Base-by-base conservation (phyloP, 805 yeast genomes). In the Saturnispora serradocipensis region DNA sequence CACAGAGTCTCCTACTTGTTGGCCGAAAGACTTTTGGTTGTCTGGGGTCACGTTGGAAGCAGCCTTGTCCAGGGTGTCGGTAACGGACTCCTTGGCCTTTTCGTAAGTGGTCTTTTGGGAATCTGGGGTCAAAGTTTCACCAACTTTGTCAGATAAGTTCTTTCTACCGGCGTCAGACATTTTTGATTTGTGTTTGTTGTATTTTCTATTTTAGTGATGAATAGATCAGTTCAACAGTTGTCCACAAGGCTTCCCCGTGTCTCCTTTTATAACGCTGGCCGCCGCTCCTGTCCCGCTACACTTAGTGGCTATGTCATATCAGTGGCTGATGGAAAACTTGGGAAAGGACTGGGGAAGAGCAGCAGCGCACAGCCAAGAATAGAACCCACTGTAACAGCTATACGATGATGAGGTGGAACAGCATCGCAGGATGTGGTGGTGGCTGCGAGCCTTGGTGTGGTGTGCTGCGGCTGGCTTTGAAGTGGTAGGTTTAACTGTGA, bases 81-180 rank as follows among this genome's bases (percentile, higher is more conserved):
- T 84, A 56, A 78, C 81, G 28, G 67, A 53, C 71, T 88, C 95
- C 76, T 86, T 84, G 59, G 82, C 84, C 71, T 84, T 73, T 66
- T 88, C 84, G 46, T 71, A 69, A 61, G 72, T 70, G 39, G 81
- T 58, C 74, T 88, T 88, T 68, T 86, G 76, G 52, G 80, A 72
- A 57, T 87, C 84, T 61, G 96, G 96, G 58, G 77, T 86, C 45
- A 85, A 53, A 43, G 77, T 64, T 76, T 88, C 96, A 52, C 76
- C 50, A 58, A 77, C 71, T 72, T 87, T 86, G 66, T 83, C 84
- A 58, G 82, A 59, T 63, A 88, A 75, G 66, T 76, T 72, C 73
- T 88, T 89, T 84, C 96, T 86, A 62, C 86, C 66, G 48, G 59
- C 48, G 54, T 63, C 67, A 32, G 67, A 61, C 68, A 63, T 64